phyloP scores from a whole-genome alignment of 2,329 filamentous ascomycete genomes.

The Penicillium sp. region DNA sequence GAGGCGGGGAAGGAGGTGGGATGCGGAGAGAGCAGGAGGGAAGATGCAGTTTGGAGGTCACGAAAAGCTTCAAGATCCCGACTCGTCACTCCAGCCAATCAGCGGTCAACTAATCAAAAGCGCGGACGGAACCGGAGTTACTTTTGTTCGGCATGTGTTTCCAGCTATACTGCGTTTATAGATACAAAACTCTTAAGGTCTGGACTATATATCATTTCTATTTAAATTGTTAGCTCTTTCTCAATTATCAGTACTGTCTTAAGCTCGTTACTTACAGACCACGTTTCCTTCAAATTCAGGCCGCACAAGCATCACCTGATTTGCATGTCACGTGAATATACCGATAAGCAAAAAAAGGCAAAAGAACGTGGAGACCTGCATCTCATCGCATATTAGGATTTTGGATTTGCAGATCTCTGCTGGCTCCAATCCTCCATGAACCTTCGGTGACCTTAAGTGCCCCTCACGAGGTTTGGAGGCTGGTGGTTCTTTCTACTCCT shows the following conservation, averaged over 20 bases:
- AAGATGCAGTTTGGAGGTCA: slow-evolving; percentile 33
- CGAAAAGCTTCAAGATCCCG: slow-evolving; percentile 47
- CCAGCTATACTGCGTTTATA: neutral
- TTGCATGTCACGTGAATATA: slow-evolving; percentile 19
- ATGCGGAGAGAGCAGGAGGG: slow-evolving; percentile 25
- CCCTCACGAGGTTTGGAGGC: slow-evolving; percentile 68
- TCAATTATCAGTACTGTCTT: neutral
- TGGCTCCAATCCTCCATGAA: slow-evolving; percentile 27
- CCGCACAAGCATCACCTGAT: slow-evolving; percentile 16
- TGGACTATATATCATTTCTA: neutral
- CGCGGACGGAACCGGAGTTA: slow-evolving; percentile 40
- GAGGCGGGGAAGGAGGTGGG: slow-evolving; percentile 27
- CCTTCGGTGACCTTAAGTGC: slow-evolving; percentile 64
- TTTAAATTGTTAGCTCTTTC: too few species aligned
- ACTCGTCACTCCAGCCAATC: slow-evolving; percentile 19
- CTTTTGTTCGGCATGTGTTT: slow-evolving; percentile 12
- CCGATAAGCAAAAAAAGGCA: slow-evolving; percentile 30
- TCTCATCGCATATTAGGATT: slow-evolving; percentile 3
- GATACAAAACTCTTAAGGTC: neutral
- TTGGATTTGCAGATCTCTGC: slow-evolving; percentile 5
- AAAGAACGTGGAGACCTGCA: slow-evolving; percentile 8
- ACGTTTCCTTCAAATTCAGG: neutral
- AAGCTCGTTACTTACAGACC: neutral
- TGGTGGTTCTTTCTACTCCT: slow-evolving; percentile 69
- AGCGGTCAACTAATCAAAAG: slow-evolving; percentile 9